phyloP scores from a whole-genome alignment of 805 yeast species.

The Barnettozyma populi region DNA sequence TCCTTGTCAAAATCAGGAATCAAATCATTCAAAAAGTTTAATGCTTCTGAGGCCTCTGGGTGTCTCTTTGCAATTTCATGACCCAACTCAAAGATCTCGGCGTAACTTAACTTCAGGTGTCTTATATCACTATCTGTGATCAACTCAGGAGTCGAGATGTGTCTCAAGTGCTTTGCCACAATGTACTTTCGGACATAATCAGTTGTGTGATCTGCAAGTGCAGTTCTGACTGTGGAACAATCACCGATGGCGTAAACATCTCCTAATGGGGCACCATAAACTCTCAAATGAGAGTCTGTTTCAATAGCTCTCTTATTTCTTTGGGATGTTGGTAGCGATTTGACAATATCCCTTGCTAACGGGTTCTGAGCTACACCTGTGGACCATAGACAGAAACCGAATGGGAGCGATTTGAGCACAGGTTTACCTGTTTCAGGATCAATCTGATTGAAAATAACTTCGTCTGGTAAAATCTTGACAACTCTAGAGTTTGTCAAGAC shows the following conservation, averaged over 20 bases:
- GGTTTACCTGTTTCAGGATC: slow-evolving; percentile 35
- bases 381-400: slow-evolving; percentile 69
- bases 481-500: slow-evolving; percentile 62
- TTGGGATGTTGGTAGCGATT: slow-evolving; percentile 42
- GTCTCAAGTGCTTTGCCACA: slow-evolving; percentile 35
- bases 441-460: slow-evolving; percentile 53
- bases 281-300: slow-evolving; percentile 68
- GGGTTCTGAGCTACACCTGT: slow-evolving; percentile 70
- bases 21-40: slow-evolving; percentile 43
- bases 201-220: slow-evolving; percentile 50
- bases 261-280: slow-evolving; percentile 61
- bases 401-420: slow-evolving; percentile 46
- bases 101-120: slow-evolving; percentile 40
- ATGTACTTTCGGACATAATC: slow-evolving; percentile 43
- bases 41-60: slow-evolving; percentile 55
- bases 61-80: slow-evolving; percentile 42
- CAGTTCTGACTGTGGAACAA: slow-evolving; percentile 61
- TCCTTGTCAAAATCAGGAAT: slow-evolving; percentile 47
- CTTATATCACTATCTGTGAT: slow-evolving; percentile 48
- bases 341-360: slow-evolving; percentile 49
- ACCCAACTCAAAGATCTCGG: slow-evolving; percentile 45
- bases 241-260: slow-evolving; percentile 72
- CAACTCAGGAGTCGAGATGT: slow-evolving; percentile 30
- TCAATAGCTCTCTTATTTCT: slow-evolving; percentile 66
- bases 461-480: slow-evolving; percentile 47